These are phyloP conservation scores for Ophiocordyceps camponoti-floridani DNA, from an alignment of 2,329 filamentous ascomycete genomes.

Conservation along the genomic window DNA sequence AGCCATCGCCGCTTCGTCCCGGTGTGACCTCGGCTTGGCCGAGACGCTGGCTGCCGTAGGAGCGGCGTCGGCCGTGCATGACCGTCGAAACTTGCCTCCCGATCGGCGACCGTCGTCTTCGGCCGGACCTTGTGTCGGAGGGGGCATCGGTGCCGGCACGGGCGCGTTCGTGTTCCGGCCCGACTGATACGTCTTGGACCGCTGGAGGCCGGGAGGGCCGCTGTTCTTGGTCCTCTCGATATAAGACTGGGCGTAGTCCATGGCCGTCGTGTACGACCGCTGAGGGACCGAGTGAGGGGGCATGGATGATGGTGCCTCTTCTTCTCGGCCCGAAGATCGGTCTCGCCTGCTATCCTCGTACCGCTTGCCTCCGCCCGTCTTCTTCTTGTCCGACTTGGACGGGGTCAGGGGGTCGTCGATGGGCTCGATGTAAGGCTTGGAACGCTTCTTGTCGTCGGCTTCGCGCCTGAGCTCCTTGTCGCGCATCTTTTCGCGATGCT, in stretches of 20 bases:
- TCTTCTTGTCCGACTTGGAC: conserved; percentile 18
- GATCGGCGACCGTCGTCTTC: conserved; percentile 12
- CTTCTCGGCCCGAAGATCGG: conserved; percentile 16
- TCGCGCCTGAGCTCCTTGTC: conserved; percentile 20
- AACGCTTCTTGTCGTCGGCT: conserved; percentile 17
- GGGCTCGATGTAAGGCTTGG: conserved; percentile 17
- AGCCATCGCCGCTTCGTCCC: conserved; percentile 12
- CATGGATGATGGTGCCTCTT: conserved; percentile 6
- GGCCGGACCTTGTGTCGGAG: conserved; percentile 11
- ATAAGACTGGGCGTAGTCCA: conserved; percentile 9
- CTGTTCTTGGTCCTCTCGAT: conserved; percentile 13
- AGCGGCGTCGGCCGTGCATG: conserved; percentile 12
- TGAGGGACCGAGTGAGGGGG: conserved; percentile 7
- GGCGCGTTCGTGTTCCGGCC: conserved; percentile 11
- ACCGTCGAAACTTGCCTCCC: conserved; percentile 14
- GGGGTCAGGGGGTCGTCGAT: conserved; percentile 10
- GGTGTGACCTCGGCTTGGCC: conserved; percentile 11
- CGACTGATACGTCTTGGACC: conserved; percentile 6
- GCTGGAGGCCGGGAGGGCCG: conserved; percentile 4
- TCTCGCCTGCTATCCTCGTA: conserved; percentile 17
- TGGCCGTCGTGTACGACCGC: conserved; percentile 6
- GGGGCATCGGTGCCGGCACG: conserved; percentile 18
- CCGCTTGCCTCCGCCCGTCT: conserved; percentile 16
- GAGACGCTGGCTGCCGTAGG: conserved; percentile 3
- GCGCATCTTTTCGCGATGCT: conserved; percentile 14